A percentile compares a stretch with the other conserved stretches of the same genome.
Conservation (phyloP, 2,329 filamentous ascomycete genomes). For the Exophiala calicioides region DNA sequence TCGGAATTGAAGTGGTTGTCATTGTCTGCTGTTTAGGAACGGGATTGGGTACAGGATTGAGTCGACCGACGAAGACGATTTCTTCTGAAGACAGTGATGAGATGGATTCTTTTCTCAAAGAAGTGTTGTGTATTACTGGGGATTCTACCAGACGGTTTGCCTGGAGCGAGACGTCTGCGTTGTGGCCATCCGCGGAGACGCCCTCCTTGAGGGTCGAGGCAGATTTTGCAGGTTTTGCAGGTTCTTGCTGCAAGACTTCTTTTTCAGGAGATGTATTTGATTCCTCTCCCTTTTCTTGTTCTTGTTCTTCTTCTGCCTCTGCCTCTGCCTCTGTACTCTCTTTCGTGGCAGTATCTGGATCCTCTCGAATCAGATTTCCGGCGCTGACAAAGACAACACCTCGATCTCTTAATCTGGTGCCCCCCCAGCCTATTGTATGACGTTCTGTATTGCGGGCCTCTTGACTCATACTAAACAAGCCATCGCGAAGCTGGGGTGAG, state of each 20-base stretch:
- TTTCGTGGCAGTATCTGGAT: conserved; percentile 12
- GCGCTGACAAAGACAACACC: conserved; percentile 63
- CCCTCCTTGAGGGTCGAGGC: neutral
- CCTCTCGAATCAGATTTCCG: conserved; percentile 47
- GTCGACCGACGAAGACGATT: conserved; percentile 27
- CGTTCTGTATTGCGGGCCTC: conserved; percentile 60
- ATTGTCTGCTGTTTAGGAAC: neutral
- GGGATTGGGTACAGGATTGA: conserved; percentile 4
- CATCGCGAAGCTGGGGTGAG: conserved; percentile 23
- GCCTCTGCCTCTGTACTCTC: conserved; percentile 1
- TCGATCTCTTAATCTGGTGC: conserved; percentile 56
- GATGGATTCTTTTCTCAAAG: conserved; percentile 15
- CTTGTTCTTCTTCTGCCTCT: neutral
- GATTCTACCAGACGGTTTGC: neutral
- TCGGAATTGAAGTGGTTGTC: neutral
- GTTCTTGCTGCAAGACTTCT: neutral
- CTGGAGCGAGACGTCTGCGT: neutral
- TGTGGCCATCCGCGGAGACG: neutral
- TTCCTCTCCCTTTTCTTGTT: neutral
- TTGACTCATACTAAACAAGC: conserved; percentile 54
- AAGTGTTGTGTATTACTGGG: neutral
- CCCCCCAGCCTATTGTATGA: conserved; percentile 49
- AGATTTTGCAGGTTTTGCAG: neutral
- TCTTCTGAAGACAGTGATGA: conserved; percentile 29
- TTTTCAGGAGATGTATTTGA: neutral